Evolutionary conservation across 176 grass and related monocot genomes (phyloP).

Genomic region (Themeda triandra): DNA sequence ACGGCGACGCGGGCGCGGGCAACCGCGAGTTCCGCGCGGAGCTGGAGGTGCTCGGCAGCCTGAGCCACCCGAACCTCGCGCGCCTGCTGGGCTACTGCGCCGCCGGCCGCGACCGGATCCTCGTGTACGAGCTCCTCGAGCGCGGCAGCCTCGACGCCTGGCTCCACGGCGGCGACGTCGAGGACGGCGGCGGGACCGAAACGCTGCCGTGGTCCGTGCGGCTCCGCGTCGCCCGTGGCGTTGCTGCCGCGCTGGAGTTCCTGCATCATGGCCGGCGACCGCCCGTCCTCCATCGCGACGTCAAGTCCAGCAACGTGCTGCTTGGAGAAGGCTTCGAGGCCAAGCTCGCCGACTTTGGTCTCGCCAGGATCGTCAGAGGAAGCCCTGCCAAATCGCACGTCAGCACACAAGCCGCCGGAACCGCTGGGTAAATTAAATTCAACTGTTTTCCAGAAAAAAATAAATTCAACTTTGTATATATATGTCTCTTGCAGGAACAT

Average conservation of each 20-base stretch:
- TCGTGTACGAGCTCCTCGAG: constrained; percentile 91
- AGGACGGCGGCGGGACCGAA: not conserved
- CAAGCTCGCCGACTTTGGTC: constrained; percentile 84
- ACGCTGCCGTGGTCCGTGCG: constrained; percentile 49
- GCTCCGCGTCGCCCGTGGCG: constrained; percentile 49
- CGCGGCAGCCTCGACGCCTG: constrained; percentile 72
- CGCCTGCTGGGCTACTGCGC: constrained; percentile 78
- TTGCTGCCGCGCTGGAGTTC: constrained; percentile 61
- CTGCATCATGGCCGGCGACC: constrained; percentile 69
- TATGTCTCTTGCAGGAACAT: not conserved
- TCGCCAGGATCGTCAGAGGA: constrained; percentile 48
- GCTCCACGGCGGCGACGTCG: constrained; percentile 45
- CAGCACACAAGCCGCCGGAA: constrained; percentile 75
- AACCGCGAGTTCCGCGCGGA: constrained; percentile 85
- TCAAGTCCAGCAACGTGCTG: constrained; percentile 86
- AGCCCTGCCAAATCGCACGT: constrained; percentile 51
- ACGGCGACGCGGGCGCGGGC: constrained; percentile 50
- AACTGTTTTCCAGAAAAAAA: not conserved
- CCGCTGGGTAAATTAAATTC: constrained; percentile 50
- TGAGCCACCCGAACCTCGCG: constrained; percentile 68
- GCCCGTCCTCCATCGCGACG: constrained; percentile 76
- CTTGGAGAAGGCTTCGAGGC: constrained; percentile 61
- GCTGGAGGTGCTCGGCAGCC: constrained; percentile 69
- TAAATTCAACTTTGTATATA: not conserved
- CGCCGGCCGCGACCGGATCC: constrained; percentile 58